Base-by-base conservation (phyloP, 768 basidiomycete species). In the Naganishia kalamii region DNA sequence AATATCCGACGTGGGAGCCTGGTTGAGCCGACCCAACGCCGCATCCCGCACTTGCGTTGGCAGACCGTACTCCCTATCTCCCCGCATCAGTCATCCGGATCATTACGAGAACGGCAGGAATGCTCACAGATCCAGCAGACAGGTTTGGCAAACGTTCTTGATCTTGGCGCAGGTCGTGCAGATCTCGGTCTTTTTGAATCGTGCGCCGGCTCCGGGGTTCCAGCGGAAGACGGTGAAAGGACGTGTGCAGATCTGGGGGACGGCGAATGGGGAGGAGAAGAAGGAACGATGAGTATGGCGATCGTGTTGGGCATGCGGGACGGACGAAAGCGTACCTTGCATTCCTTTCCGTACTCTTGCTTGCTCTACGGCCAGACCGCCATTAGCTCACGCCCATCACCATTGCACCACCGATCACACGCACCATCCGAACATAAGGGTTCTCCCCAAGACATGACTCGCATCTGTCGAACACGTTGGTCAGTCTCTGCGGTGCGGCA, bases 21-120 rank as follows among this genome's bases (percentile, higher is more conserved):
- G 88, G 72, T 85, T 88, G 63, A 70, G 71, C 75, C 88, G 82
- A 0, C 88, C 91, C 54, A 99, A 80, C 10, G 96, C 96, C 1
- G 93, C 96, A 77, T 99, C 96, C 60, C 96, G 84, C 11, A 98
- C 92, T 82, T 99, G 96, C 0, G 92, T 93, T 5, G 96, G 96
- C 23, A 99, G 81, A 29, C 90, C 90, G 70, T 92, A 99, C 77
- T 97, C 93, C 25, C 78, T 79, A 47, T 21, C n/a, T 23, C 17
- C 27, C 12, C 32, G 29, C 5, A 27, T 29, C 27, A 0, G 5
- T 35, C 12, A 6, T 40, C 49, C 8, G 23, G 6, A 46, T 10
- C 0, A 19, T 40, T 21, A 46, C 11, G 7, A 25, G 12, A 12
- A 8, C 13, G 29, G 15, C 23, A n/a, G 10, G 8, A 1, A 57